phyloP scores from a whole-genome alignment of 169 alveolate species.

The Cryptosporidium andersoni region DNA sequence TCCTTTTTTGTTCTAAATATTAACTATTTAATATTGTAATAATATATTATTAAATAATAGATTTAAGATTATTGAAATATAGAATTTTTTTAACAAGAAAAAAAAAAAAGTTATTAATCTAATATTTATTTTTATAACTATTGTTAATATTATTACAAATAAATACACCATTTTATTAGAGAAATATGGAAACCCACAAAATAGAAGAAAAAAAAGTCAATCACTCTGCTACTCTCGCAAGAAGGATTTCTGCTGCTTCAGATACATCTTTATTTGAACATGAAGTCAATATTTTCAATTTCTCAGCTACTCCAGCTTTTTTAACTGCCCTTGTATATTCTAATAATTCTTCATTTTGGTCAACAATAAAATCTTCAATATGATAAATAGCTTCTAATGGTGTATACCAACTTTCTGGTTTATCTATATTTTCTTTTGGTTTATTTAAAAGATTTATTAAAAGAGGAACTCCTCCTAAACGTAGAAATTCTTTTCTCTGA shows the following conservation, averaged over 20 bases:
- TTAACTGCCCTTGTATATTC: conserved; percentile 81
- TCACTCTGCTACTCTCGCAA: conserved; percentile 80
- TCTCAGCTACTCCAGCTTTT: conserved; percentile 81
- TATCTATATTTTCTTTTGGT: conserved; percentile 77
- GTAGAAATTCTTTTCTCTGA: conserved; percentile 85
- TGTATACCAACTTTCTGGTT: conserved; percentile 79
- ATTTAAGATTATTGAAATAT: neutral
- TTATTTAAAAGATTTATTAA: conserved; percentile 76
- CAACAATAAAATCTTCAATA: conserved; percentile 86
- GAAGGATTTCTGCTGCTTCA: conserved; percentile 81
- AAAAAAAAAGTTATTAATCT: neutral
- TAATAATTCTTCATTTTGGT: conserved; percentile 82
- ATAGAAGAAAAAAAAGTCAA: neutral
- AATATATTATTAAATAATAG: neutral
- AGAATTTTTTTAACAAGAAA: neutral
- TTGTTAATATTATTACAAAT: neutral
- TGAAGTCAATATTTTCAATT: conserved; percentile 75
- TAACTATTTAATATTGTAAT: neutral
- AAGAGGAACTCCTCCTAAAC: conserved; percentile 84
- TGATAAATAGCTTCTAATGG: conserved; percentile 89
- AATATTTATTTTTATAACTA: neutral
- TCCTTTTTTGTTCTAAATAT: neutral
- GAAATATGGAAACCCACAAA: too few relatives aligned
- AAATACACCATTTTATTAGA: neutral
- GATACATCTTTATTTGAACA: conserved; percentile 80